These are phyloP conservation scores for Forsythia suspensa DNA, from an alignment of 257 asterid genomes.

Conservation along the genomic window DNA sequence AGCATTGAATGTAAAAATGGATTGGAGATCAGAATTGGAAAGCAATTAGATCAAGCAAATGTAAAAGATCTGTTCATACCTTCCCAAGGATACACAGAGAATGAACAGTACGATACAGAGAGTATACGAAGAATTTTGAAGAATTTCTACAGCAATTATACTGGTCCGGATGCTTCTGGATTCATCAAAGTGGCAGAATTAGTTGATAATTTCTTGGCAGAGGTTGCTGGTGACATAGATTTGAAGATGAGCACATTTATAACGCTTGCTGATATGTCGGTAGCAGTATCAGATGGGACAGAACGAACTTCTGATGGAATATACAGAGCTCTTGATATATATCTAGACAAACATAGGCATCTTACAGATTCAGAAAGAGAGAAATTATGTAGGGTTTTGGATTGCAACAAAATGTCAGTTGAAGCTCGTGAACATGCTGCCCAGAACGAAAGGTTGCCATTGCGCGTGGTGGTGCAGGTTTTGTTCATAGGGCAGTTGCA, in stretches of 20 bases:
- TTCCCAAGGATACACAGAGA: slow-evolving; percentile 53
- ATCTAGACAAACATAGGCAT: slow-evolving; percentile 65
- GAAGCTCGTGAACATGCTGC: slow-evolving; percentile 80
- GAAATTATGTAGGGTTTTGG: slow-evolving; percentile 55
- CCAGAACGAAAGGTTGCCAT: slow-evolving; percentile 56
- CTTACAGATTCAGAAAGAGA: slow-evolving; percentile 66
- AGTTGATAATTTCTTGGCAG: slow-evolving; percentile 58
- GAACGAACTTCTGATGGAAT: slow-evolving; percentile 47
- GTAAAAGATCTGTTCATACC: slow-evolving; percentile 62
- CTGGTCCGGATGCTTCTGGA: slow-evolving; percentile 25
- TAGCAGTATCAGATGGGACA: slow-evolving; percentile 45
- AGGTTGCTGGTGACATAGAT: slow-evolving; percentile 65
- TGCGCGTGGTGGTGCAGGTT: slow-evolving; percentile 68
- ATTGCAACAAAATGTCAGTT: slow-evolving; percentile 54
- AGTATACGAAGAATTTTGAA: slow-evolving; percentile 68
- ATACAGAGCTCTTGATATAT: slow-evolving; percentile 68
- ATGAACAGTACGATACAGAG: slow-evolving; percentile 57
- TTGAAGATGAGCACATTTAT: slow-evolving; percentile 37
- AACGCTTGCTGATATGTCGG: slow-evolving; percentile 43
- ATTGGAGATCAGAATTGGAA: slow-evolving; percentile 67
- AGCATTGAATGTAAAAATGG: slow-evolving; percentile 45
- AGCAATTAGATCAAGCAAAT: slow-evolving; percentile 53
- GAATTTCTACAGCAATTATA: slow-evolving; percentile 50
- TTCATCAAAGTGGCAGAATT: slow-evolving; percentile 51
- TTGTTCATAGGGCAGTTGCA: slow-evolving; percentile 59